Evolutionary conservation across 148 eudicot genomes (phyloP), one percentile per base, ranked within the genome.

Genomic region (Pharnaceum exiguum): DNA sequence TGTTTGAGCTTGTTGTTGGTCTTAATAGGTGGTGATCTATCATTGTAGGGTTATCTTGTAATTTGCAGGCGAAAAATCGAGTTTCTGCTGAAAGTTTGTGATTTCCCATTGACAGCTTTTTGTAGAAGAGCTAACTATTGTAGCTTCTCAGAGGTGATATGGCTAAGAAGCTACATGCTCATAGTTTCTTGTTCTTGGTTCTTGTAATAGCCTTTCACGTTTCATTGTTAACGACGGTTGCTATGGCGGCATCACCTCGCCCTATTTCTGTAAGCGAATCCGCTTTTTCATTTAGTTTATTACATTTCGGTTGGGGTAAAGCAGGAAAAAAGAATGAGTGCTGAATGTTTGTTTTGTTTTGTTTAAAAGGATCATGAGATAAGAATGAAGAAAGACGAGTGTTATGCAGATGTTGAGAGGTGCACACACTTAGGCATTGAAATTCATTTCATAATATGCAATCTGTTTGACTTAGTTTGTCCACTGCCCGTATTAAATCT

Each of bases 361-460:
- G n/a, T n/a, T n/a, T 64, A 50, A 10, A 66, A 90, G 97, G 97
- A 90, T 21, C 46, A 43, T 42, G 97, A 90, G 60, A 77, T 84
- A 69, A 66, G 77, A 62, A 72, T 62, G 69, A 86, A 65, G 79
- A 90, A 90, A 66, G 78, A 76, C 62, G 77, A 74, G 38, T 90
- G 95, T 47, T 90, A 86, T 63, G 72, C 66, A 27, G 97, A 90
- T 51, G 55, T 90, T 58, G 95, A 86, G 68, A 82, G 84, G 97
- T 90, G 72, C 29, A 23, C 45, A 24, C 23, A 11, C 30, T 31
- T 12, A n/a, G n/a, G 25, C 12, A 35, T 23, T 39, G 3, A 9
- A n/a, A 24, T 7, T 2, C 16, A 18, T 53, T 43, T 22, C 35
- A 2, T 17, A 19, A 3, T 35, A 40, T 46, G 36, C 15, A 2